Base-by-base conservation (phyloP, 768 basidiomycete species). In the Boletus pseudopeckii region DNA sequence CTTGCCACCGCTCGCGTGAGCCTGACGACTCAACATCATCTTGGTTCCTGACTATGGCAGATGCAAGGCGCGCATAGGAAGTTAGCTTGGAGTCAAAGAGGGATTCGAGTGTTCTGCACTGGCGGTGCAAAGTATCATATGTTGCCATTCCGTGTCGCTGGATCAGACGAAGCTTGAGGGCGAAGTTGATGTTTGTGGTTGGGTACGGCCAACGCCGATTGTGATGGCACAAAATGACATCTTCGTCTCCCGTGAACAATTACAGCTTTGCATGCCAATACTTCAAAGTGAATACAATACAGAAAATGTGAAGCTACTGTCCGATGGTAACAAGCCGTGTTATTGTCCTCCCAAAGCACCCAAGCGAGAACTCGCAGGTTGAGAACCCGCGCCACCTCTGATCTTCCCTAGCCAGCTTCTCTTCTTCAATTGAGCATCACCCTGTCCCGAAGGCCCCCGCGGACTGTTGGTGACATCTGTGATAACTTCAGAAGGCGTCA, bases 81-180 rank as follows among this genome's bases (percentile, higher is more conserved):
- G 92, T 92, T 30, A 99, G 79, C 69, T 97, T 96, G 32, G 88
- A 75, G 66, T 97, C 92, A 58, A 98, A 89, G 22, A 92, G 80
- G 43, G 92, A 92, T 68, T 98, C 96, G 26, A 98, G 83, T 5
- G 94, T 94, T 63, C 95, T 80, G 72, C 92, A 92, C 71, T 96
- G 93, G 50, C 93, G 77, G 64, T 97, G 90, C 32, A 98, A 79
- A 51, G 87, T 82, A 62, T 98, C 96, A 75, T 94, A 95, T 60
- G 76, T 84, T 53, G 86, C 77, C 88, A 90, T 92, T 36, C 5
- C 22, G 45, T 24, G 45, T 56, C 9, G 22, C 17, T 48, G 49
- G 20, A 24, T 24, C 11, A 44, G 32, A 26, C 22, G 7, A 26
- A 26, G 15, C 30, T 10, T 9, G 7, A 37, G 4, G 15, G 17